Evolutionary conservation across 208 protist genomes (phyloP).

Genomic region (Crithidia bombi): DNA sequence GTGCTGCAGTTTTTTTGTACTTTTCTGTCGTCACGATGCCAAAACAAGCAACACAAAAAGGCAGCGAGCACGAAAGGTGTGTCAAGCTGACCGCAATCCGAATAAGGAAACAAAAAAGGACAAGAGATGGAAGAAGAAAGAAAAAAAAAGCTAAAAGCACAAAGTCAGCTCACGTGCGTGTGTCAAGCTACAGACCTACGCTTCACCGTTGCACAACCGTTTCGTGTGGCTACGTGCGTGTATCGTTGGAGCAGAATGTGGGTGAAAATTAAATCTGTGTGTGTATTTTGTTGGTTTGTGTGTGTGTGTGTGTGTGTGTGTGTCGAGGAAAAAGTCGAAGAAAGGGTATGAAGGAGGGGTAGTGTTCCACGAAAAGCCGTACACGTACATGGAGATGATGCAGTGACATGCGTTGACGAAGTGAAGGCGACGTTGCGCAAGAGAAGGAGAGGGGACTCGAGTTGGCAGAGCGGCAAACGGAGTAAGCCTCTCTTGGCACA

Average conservation of each 20-base stretch:
- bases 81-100: too few species aligned
- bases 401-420: not conserved
- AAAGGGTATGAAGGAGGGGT: constrained; percentile 1
- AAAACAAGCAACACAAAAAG: too few species aligned
- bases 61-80: too few species aligned
- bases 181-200: too few species aligned
- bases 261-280: not conserved
- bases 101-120: not conserved
- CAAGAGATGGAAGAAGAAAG: not conserved
- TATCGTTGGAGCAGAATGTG: too few species aligned
- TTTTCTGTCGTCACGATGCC: not conserved
- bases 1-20: not conserved
- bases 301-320: not conserved
- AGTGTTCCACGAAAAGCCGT: too few species aligned
- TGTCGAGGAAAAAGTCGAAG: not conserved
- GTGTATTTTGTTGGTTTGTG: not conserved
- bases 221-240: too few species aligned
- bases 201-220: too few species aligned
- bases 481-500: too few species aligned
- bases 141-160: constrained; percentile 19
- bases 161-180: too few species aligned
- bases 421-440: not conserved
- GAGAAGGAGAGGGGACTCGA: not conserved
- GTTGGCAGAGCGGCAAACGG: too few species aligned
- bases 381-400: not conserved